phyloP scores from a whole-genome alignment of 2,329 filamentous ascomycete genomes.

The Teratosphaeria destructans region DNA sequence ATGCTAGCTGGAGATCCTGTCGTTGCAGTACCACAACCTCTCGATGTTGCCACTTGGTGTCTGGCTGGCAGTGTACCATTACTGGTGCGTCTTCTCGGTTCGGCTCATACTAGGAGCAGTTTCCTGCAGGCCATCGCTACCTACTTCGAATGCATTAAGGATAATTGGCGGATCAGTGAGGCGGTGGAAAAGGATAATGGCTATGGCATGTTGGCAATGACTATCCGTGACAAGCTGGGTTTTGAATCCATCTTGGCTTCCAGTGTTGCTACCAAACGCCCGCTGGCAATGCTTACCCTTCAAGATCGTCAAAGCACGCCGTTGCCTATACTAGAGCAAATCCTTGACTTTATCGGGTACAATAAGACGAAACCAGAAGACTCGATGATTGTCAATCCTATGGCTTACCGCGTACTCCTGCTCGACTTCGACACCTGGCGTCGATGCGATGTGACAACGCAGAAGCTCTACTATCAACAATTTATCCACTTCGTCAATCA shows the following conservation, averaged over 20 bases:
- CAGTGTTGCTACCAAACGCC: conserved; percentile 15
- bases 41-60: conserved; percentile 89
- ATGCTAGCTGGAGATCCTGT: conserved; percentile 75
- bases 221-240: conserved; percentile 75
- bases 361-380: conserved; percentile 67
- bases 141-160: conserved; percentile 73
- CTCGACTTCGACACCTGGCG: conserved; percentile 94
- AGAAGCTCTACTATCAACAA: conserved; percentile 86
- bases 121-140: conserved; percentile 71
- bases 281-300: conserved; percentile 12
- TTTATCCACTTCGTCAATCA: conserved; percentile 80
- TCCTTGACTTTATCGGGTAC: conserved; percentile 83
- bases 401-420: conserved; percentile 84
- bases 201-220: conserved; percentile 74
- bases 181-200: conserved; percentile 95
- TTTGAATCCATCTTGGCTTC: conserved; percentile 21
- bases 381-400: conserved; percentile 88
- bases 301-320: conserved; percentile 44
- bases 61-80: conserved; percentile 84
- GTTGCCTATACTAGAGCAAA: conserved; percentile 57
- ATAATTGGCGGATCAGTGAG: conserved; percentile 95
- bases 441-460: conserved; percentile 62
- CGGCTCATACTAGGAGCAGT: conserved; percentile 58
- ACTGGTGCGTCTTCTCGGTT: conserved; percentile 73
- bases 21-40: conserved; percentile 65